phyloP scores from a whole-genome alignment of 148 eudicot genomes.

The Suaeda aralocaspica region DNA sequence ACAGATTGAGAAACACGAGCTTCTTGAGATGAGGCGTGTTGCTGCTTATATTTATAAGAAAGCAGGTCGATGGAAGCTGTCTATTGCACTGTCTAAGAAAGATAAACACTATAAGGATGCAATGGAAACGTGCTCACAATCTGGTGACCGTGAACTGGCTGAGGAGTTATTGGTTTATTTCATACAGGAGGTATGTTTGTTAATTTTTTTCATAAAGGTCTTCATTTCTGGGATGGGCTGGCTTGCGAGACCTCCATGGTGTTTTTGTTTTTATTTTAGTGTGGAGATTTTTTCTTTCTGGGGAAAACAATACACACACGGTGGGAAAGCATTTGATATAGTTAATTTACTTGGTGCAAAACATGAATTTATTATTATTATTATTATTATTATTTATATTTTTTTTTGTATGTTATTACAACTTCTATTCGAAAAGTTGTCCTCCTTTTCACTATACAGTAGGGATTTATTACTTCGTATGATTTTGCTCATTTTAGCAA shows the following conservation, averaged over 20 bases:
- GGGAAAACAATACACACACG: too few relatives aligned
- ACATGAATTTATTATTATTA: not conserved
- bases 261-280: not conserved
- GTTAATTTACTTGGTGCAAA: too few relatives aligned
- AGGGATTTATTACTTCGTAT: too few relatives aligned
- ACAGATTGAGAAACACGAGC: slow-evolving; percentile 96
- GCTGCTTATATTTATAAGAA: slow-evolving; percentile 95
- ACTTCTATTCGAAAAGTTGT: too few relatives aligned
- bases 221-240: not conserved
- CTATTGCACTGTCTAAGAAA: slow-evolving; percentile 90
- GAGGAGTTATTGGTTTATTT: slow-evolving; percentile 94
- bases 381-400: too few relatives aligned
- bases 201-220: too few relatives aligned
- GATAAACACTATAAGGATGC: slow-evolving; percentile 90
- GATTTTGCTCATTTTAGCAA: not conserved
- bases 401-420: too few relatives aligned
- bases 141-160: slow-evolving; percentile 97
- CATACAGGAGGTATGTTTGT: slow-evolving; percentile 63
- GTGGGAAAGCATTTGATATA: too few relatives aligned
- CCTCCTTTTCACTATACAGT: too few relatives aligned
- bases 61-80: slow-evolving; percentile 97
- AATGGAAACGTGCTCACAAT: slow-evolving; percentile 96
- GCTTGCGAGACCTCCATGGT: not conserved
- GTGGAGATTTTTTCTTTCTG: too few relatives aligned
- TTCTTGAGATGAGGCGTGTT: slow-evolving; percentile 94